Conservation (phyloP, 2,329 filamentous ascomycete genomes). For the Diaporthe longicolla region DNA sequence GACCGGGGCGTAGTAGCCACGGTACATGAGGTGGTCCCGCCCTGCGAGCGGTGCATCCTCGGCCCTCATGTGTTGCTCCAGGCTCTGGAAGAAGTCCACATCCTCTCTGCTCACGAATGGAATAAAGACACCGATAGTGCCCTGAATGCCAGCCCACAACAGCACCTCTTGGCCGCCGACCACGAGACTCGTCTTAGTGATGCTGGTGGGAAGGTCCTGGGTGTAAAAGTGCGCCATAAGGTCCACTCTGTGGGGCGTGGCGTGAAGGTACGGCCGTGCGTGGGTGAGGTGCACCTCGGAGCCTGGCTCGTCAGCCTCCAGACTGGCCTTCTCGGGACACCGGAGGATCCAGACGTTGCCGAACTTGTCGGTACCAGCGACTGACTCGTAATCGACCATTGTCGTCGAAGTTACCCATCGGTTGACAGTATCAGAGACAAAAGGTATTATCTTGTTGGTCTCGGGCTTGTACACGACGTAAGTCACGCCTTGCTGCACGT, state of each 20-base stretch:
- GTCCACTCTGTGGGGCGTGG: constrained; percentile 85
- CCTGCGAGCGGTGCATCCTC: constrained; percentile 92
- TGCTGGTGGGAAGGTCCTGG: constrained; percentile 91
- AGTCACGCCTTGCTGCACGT: constrained; percentile 91
- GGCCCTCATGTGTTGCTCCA: constrained; percentile 88
- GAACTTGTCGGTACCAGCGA: constrained; percentile 96
- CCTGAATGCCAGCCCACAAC: constrained; percentile 94
- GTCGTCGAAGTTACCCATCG: constrained; percentile 92
- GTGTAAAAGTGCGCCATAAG: constrained; percentile 91
- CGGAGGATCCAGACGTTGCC: constrained; percentile 96
- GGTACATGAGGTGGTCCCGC: constrained; percentile 94
- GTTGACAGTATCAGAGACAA: constrained; percentile 89
- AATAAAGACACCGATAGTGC: constrained; percentile 92
- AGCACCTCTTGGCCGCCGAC: constrained; percentile 93
- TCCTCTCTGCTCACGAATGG: constrained; percentile 94
- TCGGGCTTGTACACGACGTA: constrained; percentile 95
- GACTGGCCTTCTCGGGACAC: constrained; percentile 86
- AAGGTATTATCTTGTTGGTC: constrained; percentile 92
- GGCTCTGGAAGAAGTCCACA: constrained; percentile 95
- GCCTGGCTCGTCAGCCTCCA: constrained; percentile 92
- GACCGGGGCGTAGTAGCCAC: constrained; percentile 94
- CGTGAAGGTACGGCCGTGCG: constrained; percentile 90
- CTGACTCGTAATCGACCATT: constrained; percentile 98
- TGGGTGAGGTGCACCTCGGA: constrained; percentile 93
- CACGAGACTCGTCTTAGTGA: constrained; percentile 90